phyloP scores from a whole-genome alignment of 306 rosid genomes.

The Citrullus amarus region DNA sequence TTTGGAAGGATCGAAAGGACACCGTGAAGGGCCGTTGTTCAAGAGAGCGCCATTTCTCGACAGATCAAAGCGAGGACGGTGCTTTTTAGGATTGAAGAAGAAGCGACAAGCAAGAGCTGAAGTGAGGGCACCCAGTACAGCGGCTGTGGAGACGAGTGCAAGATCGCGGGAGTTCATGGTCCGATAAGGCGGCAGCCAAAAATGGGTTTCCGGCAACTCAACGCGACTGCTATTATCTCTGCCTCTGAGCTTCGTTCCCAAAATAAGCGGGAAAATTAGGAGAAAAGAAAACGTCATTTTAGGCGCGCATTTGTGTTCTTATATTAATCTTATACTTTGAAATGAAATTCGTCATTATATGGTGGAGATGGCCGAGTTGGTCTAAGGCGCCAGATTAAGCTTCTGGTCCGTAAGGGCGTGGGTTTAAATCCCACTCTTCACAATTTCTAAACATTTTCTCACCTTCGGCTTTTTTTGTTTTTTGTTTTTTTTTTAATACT shows the following conservation, averaged over 20 bases:
- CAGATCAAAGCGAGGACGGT: conserved; percentile 2
- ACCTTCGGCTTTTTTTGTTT: too few relatives aligned
- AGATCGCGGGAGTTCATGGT: conserved; percentile 61
- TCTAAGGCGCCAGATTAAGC: conserved; percentile 4
- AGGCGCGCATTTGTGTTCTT: background rate
- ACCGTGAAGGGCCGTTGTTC: conserved; percentile 20
- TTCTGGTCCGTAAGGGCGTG: conserved; percentile 8
- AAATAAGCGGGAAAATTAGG: conserved; percentile 21
- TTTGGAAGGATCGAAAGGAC: conserved; percentile 73
- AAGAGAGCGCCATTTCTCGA: conserved; percentile 25
- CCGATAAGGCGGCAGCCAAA: background rate
- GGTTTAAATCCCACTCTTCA: conserved; percentile 7
- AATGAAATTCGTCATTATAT: fast-evolving
- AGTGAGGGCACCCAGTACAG: conserved; percentile 52
- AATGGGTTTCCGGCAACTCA: background rate
- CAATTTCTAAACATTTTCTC: background rate
- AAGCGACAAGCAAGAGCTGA: conserved; percentile 50
- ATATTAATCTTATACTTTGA: too few relatives aligned
- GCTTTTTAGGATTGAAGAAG: conserved; percentile 30
- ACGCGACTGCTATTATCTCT: background rate
- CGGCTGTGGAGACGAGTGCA: conserved; percentile 42
- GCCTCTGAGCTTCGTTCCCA: background rate
- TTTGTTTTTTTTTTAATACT: too few relatives aligned
- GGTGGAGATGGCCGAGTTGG: conserved; percentile 8
- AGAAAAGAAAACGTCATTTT: background rate